Conservation (phyloP, 1,284 basidiomycete species). For the Leccinum fallax region DNA sequence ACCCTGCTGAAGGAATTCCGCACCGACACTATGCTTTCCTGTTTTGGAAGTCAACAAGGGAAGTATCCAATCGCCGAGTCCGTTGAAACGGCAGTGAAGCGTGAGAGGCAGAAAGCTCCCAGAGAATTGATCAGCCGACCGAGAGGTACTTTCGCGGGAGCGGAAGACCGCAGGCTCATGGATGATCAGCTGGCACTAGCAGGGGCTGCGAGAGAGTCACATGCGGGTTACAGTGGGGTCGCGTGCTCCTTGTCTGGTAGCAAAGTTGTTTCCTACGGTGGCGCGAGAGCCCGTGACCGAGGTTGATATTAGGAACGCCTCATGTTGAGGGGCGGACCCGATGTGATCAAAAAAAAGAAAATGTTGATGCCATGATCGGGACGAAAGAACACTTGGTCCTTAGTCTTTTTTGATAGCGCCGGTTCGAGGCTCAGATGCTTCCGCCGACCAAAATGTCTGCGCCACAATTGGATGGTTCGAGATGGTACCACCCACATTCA, state of each 20-base stretch:
- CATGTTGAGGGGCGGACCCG: not conserved
- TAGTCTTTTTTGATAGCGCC: not conserved
- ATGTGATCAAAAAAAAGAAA: not conserved
- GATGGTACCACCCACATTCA: not conserved
- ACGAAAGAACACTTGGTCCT: not conserved
- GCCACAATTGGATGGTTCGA: too few relatives aligned
- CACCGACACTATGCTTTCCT: slow-evolving; percentile 7
- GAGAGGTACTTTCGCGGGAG: not conserved
- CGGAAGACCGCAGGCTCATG: not conserved
- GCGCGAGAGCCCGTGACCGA: not conserved
- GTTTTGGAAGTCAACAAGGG: not conserved
- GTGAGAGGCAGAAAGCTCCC: too few relatives aligned
- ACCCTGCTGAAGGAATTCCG: too few relatives aligned
- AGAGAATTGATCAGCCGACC: not conserved
- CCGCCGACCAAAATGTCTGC: not conserved
- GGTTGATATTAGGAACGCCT: not conserved
- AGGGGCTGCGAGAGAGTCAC: too few relatives aligned
- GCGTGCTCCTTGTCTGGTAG: not conserved
- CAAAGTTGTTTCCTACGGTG: not conserved
- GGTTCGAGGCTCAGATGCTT: too few relatives aligned
- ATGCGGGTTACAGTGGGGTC: too few relatives aligned
- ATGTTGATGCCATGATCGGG: not conserved
- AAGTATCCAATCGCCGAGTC: not conserved
- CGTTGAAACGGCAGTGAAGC: not conserved
- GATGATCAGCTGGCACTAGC: not conserved